phyloP scores from a whole-genome alignment of 768 basidiomycete genomes.

The Boletellus emodensis region DNA sequence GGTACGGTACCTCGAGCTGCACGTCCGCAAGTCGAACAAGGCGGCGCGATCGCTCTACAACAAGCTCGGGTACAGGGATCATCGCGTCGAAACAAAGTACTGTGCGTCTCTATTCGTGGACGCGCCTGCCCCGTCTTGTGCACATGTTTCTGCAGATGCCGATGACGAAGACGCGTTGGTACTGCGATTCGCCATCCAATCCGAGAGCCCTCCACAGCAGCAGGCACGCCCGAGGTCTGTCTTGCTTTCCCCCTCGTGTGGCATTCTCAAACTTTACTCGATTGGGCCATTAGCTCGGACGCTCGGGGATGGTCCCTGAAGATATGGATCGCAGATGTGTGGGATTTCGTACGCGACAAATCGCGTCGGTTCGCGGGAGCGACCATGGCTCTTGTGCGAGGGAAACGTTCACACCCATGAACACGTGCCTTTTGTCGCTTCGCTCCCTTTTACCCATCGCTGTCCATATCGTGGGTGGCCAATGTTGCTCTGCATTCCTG shows the following conservation, averaged over 20 bases:
- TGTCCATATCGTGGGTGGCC: too few species aligned
- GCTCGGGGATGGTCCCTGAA: slow-evolving; percentile 1
- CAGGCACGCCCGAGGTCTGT: slow-evolving; percentile 12
- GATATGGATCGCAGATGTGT: slow-evolving; percentile 14
- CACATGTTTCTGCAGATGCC: slow-evolving; percentile 13
- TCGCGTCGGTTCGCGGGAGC: slow-evolving; percentile 3
- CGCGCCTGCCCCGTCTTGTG: neutral
- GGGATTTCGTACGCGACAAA: slow-evolving; percentile 11
- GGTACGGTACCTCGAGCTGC: slow-evolving; percentile 23
- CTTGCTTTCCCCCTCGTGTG: neutral
- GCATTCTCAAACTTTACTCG: neutral
- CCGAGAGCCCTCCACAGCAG: neutral
- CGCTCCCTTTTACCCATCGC: neutral
- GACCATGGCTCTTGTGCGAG: slow-evolving; percentile 13
- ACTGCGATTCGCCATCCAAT: slow-evolving; percentile 19
- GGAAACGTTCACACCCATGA: slow-evolving; percentile 10
- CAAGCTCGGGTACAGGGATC: slow-evolving; percentile 22
- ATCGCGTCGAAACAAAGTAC: slow-evolving; percentile 17
- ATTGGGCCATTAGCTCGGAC: slow-evolving; percentile 1
- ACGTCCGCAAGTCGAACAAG: slow-evolving; percentile 29
- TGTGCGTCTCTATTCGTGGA: slow-evolving; percentile 18
- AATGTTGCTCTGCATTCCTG: too few species aligned
- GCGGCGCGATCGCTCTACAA: slow-evolving; percentile 22
- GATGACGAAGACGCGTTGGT: slow-evolving; percentile 26
- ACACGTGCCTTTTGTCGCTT: neutral